Base-by-base conservation (phyloP, 1,139 yeast species). In the Debaryomyces subglobosus region DNA sequence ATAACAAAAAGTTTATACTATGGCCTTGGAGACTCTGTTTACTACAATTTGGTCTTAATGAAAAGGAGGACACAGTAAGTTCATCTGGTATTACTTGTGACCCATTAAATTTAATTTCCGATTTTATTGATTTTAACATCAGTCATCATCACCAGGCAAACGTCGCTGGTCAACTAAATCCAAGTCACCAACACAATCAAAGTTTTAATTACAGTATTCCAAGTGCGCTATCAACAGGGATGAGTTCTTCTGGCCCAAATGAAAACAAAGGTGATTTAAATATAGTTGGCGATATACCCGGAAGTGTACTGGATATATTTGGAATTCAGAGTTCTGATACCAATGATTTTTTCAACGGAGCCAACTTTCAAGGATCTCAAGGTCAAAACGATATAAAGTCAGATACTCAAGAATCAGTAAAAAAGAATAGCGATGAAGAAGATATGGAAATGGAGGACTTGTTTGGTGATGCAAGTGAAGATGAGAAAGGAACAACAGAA, bases 21-120 rank as follows among this genome's bases (percentile, higher is more conserved):
- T 87, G 95, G 95, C 95, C 95, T 0, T 69, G 86, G 63, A 79
- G 77, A 45, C 67, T 86, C 21, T 85, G 92, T 56, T 71, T 81
- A 47, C 67, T 81, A 7, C 94, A 87, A 57, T 69, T 72, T 49
- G 81, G 81, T 1, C 55, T 60, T 45, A 48, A 50, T 29, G 61
- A 62, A 58, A 39, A 64, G 68, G 1, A 64, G 68, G 1, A 69
- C 68, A 13, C 53, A 59, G 21, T 49, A 49, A 35, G 48, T 47
- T 2, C 54, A 57, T 9, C 47, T 55, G 24, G 42, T 13, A 43
- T 33, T 5, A 25, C 50, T 6, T 24, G 51, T 2, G 73, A 72
- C 49, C 78, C 79, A 3, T 42, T 73, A 20, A 53, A 56, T 23
- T 60, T 76, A 34, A 65, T 76, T 5, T 63, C 74, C 1, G 73